These are phyloP conservation scores for Leccinum subspadiceum DNA, from an alignment of 1,284 basidiomycete genomes.

Conservation along the genomic window DNA sequence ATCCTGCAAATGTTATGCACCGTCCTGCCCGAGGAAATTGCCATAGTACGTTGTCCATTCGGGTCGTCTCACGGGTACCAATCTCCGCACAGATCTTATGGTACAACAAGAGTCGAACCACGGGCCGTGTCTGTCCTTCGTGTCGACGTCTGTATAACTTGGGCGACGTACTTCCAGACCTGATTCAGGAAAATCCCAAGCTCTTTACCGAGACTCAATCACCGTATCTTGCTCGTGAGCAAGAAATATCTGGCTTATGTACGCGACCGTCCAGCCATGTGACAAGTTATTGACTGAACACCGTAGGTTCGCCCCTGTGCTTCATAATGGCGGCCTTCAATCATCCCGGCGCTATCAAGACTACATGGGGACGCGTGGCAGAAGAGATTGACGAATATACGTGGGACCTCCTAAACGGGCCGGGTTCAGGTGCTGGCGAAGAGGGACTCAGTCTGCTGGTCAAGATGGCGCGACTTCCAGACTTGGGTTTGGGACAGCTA, in stretches of 20 bases:
- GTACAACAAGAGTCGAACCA: conserved; percentile 76
- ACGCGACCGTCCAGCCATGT: conserved; percentile 24
- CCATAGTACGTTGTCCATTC: conserved; percentile 48
- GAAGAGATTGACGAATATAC: conserved; percentile 66
- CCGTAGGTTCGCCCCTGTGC: conserved; percentile 69
- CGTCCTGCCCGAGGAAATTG: conserved; percentile 67
- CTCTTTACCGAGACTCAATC: conserved; percentile 30
- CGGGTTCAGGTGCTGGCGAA: conserved; percentile 41
- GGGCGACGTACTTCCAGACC: conserved; percentile 59
- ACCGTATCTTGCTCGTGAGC: conserved; percentile 54
- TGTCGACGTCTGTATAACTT: conserved; percentile 69
- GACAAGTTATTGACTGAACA: conserved; percentile 3
- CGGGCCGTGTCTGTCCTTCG: conserved; percentile 69
- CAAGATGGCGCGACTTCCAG: conserved; percentile 71
- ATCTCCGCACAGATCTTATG: conserved; percentile 62
- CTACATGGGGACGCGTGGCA: conserved; percentile 65
- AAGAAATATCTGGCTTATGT: conserved; percentile 76
- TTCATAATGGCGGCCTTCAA: conserved; percentile 69
- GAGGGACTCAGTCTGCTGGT: conserved; percentile 62
- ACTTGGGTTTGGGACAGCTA: conserved; percentile 71
- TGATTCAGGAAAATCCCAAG: conserved; percentile 36
- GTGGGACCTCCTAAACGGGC: conserved; percentile 58
- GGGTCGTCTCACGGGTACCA: not conserved
- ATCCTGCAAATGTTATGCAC: conserved; percentile 68
- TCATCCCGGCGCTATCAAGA: conserved; percentile 60